Conservation (phyloP, 139 green algal genomes). For the Penium margaritaceum region DNA sequence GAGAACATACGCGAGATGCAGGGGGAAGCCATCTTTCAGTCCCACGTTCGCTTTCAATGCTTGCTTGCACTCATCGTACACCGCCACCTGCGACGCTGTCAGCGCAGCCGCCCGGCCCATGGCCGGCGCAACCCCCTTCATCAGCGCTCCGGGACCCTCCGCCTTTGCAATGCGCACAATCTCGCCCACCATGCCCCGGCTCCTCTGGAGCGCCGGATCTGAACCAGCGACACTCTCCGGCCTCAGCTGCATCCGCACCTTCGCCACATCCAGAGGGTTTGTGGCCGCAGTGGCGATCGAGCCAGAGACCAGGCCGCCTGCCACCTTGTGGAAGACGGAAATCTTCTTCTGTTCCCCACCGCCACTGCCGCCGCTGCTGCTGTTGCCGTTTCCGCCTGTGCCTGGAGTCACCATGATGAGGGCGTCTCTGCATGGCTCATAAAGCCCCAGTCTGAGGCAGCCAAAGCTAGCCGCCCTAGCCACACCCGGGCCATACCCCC, state of each 20-base stretch:
- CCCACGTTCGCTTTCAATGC: not conserved
- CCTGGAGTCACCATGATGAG: conserved; percentile 1
- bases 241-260: conserved; percentile 2
- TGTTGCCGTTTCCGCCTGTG: not conserved
- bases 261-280: conserved; percentile 6
- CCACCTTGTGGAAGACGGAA: not conserved
- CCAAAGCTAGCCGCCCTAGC: not conserved
- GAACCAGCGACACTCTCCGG: not conserved
- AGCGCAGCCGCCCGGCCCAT: conserved; percentile 1
- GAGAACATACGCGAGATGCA: not conserved
- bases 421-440: conserved; percentile 16
- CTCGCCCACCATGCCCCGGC: not conserved
- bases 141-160: conserved; percentile 9
- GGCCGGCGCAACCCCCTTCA: not conserved
- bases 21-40: not conserved
- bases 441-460: conserved; percentile 15
- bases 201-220: not conserved
- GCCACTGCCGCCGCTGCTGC: too few relatives aligned
- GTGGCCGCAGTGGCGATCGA: conserved; percentile 12
- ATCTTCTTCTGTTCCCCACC: too few relatives aligned
- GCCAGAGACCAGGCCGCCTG: not conserved
- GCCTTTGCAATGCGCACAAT: not conserved
- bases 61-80: conserved; percentile 24
- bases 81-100: conserved; percentile 4
- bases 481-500: not conserved